Evolutionary conservation across 208 protist genomes (phyloP).

Genomic region (Phytomonas sp.): DNA sequence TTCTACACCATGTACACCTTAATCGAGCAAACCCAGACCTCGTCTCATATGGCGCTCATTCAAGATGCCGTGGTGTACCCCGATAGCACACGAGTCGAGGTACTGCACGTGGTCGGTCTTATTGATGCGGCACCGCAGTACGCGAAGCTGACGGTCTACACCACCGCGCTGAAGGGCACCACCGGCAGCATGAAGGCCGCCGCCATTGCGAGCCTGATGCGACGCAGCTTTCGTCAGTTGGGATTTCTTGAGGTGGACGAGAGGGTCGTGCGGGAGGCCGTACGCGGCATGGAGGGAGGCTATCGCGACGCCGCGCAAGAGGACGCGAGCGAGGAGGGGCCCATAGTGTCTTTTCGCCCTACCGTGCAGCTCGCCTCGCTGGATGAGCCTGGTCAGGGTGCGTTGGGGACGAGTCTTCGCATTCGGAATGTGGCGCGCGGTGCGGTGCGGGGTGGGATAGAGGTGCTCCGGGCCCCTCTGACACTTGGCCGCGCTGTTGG

Average conservation of each 20-base stretch:
- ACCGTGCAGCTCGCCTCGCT: conserved; percentile 70
- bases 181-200: conserved; percentile 22
- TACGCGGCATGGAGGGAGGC: conserved; percentile 7
- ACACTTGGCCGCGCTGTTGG: conserved; percentile 47
- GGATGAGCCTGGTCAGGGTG: conserved; percentile 19
- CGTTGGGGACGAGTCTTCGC: not conserved
- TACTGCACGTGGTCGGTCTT: conserved; percentile 53
- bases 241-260: conserved; percentile 51
- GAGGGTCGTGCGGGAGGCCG: conserved; percentile 18
- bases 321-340: conserved; percentile 6
- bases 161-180: conserved; percentile 3
- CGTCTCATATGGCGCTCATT: conserved; percentile 23
- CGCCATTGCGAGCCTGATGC: conserved; percentile 53
- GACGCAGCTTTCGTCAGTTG: conserved; percentile 26
- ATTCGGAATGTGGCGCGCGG: conserved; percentile 27
- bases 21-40: conserved; percentile 16
- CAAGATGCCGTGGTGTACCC: conserved; percentile 43
- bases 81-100: conserved; percentile 37
- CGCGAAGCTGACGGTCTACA: conserved; percentile 32
- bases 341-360: conserved; percentile 31
- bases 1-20: conserved; percentile 70
- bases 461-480: conserved; percentile 64
- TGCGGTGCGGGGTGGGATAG: conserved; percentile 53
- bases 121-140: conserved; percentile 27
- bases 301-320: not conserved